Evolutionary conservation across 352 stramenopile genomes (phyloP), one percentile per base, ranked within the genome.

Genomic region (Phytophthora nicotianae): DNA sequence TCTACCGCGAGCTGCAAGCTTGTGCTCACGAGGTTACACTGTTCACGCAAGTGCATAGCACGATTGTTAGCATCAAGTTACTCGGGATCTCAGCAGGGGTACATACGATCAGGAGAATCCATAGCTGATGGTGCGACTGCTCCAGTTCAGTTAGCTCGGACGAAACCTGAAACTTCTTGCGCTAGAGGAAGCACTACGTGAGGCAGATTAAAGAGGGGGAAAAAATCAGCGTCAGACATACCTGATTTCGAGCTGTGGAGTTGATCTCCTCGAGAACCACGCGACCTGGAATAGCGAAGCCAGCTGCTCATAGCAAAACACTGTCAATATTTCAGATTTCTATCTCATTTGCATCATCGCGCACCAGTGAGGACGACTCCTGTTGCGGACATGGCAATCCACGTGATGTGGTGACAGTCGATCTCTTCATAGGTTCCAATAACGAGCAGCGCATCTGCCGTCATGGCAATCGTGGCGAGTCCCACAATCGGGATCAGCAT

Each of bases 1-100:
- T 91, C 82, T 32, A 86, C 72, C 14, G 64, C 50, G 27, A 91
- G 66, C 60, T 91, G 82, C 51, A 81, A 71, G 21, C 72, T 72
- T 16, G 68, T 81, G 58, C 79, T 89, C 38, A 89, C 65, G 13
- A 88, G 53, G 62, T 91, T 91, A 58, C 75, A 88, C 82, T 91
- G 50, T 4, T 23, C 17, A 4, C 17, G n/a, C 9, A 51, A 49
- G 20, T 37, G 29, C 38, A 24, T 24, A 51, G 6, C 21, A 26
- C 16, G 19, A 16, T 16, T 50, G 17, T 50, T 38, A 67, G 23
- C 19, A 35, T 38, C 14, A 46, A 46, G 29, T 24, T 41, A 65
- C 16, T 42, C 17, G 29, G 9, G 16, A 13, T 27, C 7, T 19
- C 19, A 26, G 40, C 19, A 46, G 17, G 8, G 35, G 11, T 10